Percentiles rank a stretch among this genome's conserved stretches.
Conservation (phyloP, 371 early-diverging fungal species). For the Mortierella sp. region DNA sequence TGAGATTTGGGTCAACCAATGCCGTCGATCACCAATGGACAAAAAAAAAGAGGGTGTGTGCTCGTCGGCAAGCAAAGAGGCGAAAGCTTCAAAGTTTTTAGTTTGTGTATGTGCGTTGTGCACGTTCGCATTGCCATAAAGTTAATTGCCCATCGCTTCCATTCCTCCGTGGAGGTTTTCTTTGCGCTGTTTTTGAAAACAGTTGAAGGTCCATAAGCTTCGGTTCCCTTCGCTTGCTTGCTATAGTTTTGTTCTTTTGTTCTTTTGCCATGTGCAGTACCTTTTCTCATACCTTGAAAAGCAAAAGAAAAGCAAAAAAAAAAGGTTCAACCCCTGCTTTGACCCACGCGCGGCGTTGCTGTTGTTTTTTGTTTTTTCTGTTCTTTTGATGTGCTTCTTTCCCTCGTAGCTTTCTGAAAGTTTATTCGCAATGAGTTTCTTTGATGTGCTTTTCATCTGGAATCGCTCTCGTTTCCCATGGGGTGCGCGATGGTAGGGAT, state of each 20-base stretch:
- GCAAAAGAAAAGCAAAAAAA: not conserved
- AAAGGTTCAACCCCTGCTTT: not conserved
- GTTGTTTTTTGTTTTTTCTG: no score
- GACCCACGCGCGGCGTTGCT: not conserved
- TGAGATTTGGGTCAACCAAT: not conserved
- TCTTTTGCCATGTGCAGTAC: slow-evolving; percentile 6
- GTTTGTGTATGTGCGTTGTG: not conserved
- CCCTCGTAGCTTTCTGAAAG: not conserved
- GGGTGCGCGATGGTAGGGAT: not conserved
- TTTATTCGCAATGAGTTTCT: not conserved
- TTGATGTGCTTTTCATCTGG: not conserved
- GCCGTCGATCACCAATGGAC: not conserved
- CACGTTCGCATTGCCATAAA: slow-evolving; percentile 1
- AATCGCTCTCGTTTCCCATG: slow-evolving; percentile 1
- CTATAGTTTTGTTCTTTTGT: not conserved
- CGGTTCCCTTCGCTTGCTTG: not conserved
- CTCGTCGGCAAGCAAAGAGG: slow-evolving; percentile 10
- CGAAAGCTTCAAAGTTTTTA: not conserved
- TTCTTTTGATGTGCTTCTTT: not conserved
- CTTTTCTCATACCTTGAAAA: not conserved
- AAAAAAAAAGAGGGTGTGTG: not conserved
- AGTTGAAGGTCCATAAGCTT: not conserved
- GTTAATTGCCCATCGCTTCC: not conserved
- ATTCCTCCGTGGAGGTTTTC: slow-evolving; percentile 4
- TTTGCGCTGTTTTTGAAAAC: not conserved